Percentiles rank a stretch among this genome's conserved stretches.
These are phyloP conservation scores for Tylopilus rubrobrunneus DNA, from an alignment of 768 basidiomycete genomes.

Conservation along the genomic window DNA sequence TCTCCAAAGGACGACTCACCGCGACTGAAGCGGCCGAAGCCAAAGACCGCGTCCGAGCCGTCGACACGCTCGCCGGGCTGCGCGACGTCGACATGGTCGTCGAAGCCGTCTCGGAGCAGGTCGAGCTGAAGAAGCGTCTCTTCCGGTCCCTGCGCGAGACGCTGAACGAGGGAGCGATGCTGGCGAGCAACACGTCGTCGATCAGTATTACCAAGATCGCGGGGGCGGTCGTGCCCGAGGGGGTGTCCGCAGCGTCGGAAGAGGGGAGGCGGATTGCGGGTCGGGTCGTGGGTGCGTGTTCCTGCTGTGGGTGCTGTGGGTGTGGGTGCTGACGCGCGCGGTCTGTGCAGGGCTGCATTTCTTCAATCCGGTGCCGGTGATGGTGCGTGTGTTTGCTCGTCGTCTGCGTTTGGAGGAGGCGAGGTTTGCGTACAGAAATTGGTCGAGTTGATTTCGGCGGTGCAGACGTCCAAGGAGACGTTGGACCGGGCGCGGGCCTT, in stretches of 20 bases:
- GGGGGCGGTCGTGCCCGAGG: slow-evolving; percentile 63
- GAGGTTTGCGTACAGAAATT: slow-evolving; percentile 55
- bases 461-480: slow-evolving; percentile 81
- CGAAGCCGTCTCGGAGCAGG: slow-evolving; percentile 89
- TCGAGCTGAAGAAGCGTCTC: slow-evolving; percentile 72
- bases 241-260: slow-evolving; percentile 53
- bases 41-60: slow-evolving; percentile 56
- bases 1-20: slow-evolving; percentile 74
- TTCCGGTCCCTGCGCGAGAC: slow-evolving; percentile 68
- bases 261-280: slow-evolving; percentile 61
- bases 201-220: slow-evolving; percentile 96
- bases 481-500: slow-evolving; percentile 75
- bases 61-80: slow-evolving; percentile 57
- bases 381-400: slow-evolving; percentile 50
- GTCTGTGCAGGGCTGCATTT: slow-evolving; percentile 70
- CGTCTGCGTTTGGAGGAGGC: neutral
- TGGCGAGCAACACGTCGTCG: slow-evolving; percentile 91
- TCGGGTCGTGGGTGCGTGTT: slow-evolving; percentile 71
- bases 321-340: neutral
- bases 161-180: slow-evolving; percentile 68
- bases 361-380: slow-evolving; percentile 96
- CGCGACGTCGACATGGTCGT: slow-evolving; percentile 88
- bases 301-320: neutral
- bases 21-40: slow-evolving; percentile 71
- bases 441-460: slow-evolving; percentile 90